phyloP scores from a whole-genome alignment of 2,329 filamentous ascomycete genomes.

The Monosporascus cannonballus region DNA sequence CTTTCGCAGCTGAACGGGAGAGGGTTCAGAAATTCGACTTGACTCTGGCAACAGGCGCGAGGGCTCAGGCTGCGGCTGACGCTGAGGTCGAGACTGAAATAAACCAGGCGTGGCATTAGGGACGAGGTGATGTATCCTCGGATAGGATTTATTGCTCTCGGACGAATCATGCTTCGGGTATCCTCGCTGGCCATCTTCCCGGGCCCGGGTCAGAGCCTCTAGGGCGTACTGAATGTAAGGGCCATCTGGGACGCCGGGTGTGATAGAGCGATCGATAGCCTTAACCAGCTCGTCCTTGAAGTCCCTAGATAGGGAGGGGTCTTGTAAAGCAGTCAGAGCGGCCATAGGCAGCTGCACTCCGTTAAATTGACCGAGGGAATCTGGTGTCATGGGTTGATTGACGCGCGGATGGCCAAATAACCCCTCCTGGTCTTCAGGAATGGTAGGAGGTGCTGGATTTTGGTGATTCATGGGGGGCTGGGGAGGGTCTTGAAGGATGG shows the following conservation, averaged over 20 bases:
- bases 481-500: constrained; percentile 17
- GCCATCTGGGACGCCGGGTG: constrained; percentile 75
- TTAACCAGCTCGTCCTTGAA: constrained; percentile 49
- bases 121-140: constrained; percentile 13
- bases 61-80: constrained; percentile 3
- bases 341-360: constrained; percentile 34
- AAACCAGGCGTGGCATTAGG: constrained; percentile 13
- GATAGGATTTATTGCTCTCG: constrained; percentile 12
- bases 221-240: constrained; percentile 88
- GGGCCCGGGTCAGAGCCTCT: constrained; percentile 74
- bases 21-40: not conserved
- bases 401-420: constrained; percentile 28
- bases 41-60: constrained; percentile 3
- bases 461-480: constrained; percentile 11
- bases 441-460: constrained; percentile 25
- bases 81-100: constrained; percentile 6
- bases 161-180: constrained; percentile 10
- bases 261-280: constrained; percentile 46
- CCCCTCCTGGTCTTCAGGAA: constrained; percentile 34
- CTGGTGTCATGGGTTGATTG: constrained; percentile 11
- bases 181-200: constrained; percentile 50
- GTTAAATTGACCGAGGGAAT: constrained; percentile 30
- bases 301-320: constrained; percentile 19
- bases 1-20: not conserved
- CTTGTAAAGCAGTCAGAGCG: constrained; percentile 9